These are phyloP conservation scores for Candida suzukii DNA, from an alignment of 805 yeast species.

Conservation along the genomic window DNA sequence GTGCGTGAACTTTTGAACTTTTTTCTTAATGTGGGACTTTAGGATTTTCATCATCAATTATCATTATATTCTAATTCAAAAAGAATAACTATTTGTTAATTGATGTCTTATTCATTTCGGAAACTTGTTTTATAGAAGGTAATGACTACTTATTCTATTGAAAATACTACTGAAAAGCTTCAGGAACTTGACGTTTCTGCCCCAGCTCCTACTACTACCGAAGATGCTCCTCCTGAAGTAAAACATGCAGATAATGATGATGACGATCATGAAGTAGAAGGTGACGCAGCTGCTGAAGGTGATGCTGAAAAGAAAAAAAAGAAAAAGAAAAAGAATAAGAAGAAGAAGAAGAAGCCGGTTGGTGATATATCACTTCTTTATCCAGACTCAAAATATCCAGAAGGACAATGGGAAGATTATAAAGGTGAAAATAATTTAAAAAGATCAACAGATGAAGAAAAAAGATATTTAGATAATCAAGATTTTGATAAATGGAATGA, in stretches of 20 bases:
- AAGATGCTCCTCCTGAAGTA: not conserved
- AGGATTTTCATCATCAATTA: too few relatives aligned
- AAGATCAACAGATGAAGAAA: conserved; percentile 82
- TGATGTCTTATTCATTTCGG: too few relatives aligned
- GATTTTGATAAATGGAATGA: conserved; percentile 69
- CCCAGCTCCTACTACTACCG: too few relatives aligned
- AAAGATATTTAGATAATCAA: conserved; percentile 67
- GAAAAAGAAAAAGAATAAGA: conserved; percentile 55
- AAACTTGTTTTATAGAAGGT: too few relatives aligned
- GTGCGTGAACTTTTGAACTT: too few relatives aligned
- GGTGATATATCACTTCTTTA: conserved; percentile 61
- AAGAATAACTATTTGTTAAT: too few relatives aligned
- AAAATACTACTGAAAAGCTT: not conserved
- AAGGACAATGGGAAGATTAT: conserved; percentile 82
- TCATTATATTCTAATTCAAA: too few relatives aligned
- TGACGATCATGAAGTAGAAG: conserved; percentile 15
- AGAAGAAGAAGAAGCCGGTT: conserved; percentile 45
- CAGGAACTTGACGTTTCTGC: not conserved
- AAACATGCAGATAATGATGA: conserved; percentile 2
- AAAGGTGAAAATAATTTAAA: conserved; percentile 54
- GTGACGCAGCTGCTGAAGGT: conserved; percentile 25
- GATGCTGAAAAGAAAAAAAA: conserved; percentile 34
- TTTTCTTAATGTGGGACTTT: too few relatives aligned
- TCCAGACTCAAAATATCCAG: conserved; percentile 72
- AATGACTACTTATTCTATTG: too few relatives aligned